These are phyloP conservation scores for Lactarius vividus DNA, from an alignment of 768 basidiomycete genomes.

Conservation along the genomic window DNA sequence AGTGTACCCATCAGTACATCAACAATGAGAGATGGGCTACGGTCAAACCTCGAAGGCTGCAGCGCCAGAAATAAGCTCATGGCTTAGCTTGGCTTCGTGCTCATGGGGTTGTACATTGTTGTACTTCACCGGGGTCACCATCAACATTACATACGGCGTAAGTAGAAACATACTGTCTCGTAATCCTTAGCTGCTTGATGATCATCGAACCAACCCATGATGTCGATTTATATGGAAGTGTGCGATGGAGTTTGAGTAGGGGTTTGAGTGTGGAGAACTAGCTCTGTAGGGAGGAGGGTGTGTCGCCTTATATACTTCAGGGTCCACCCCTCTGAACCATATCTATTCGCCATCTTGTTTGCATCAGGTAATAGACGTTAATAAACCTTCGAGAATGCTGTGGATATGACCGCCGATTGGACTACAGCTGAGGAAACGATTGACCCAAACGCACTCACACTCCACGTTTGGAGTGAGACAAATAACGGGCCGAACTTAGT, in stretches of 20 bases:
- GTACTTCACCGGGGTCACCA: not conserved
- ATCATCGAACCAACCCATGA: constrained; percentile 15
- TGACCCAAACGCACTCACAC: no score
- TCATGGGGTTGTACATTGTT: not conserved
- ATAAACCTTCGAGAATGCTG: no score
- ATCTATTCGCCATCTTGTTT: not conserved
- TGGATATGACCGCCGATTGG: not conserved
- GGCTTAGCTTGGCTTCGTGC: constrained; percentile 58
- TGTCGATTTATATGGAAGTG: not conserved
- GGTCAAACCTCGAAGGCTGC: constrained; percentile 55
- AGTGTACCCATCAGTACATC: constrained; percentile 27
- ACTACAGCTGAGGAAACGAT: no score
- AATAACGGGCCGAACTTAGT: no score
- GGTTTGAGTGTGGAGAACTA: not conserved
- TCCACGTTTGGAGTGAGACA: no score
- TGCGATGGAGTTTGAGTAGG: not conserved
- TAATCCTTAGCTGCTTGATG: not conserved
- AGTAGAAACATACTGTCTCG: not conserved
- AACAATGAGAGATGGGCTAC: not conserved
- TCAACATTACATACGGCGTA: not conserved
- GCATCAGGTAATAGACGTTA: no score
- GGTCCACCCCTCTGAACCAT: not conserved
- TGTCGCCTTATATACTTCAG: constrained; percentile 12
- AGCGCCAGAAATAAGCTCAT: constrained; percentile 66
- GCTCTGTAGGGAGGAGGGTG: not conserved